A percentile compares a stretch with the other conserved stretches of the same genome.
Evolutionary conservation across 257 asterid genomes (phyloP).

Genomic region (Datura wrightii): DNA sequence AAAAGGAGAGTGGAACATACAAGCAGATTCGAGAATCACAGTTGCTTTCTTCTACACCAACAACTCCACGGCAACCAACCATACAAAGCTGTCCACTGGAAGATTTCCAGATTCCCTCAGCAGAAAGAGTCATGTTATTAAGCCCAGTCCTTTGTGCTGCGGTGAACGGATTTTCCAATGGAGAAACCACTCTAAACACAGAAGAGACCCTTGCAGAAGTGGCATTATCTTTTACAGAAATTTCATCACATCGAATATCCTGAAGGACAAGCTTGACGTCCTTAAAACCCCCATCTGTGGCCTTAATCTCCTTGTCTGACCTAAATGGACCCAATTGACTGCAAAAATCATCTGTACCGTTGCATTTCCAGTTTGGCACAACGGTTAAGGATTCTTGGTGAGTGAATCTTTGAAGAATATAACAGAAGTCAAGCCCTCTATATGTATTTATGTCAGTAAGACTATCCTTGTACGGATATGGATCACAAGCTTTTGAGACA

Average conservation of each 20-base stretch:
- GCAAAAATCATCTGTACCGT: slow-evolving; percentile 70
- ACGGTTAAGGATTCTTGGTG: slow-evolving; percentile 61
- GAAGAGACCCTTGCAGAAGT: slow-evolving; percentile 61
- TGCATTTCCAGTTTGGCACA: slow-evolving; percentile 83
- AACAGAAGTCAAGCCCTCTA: slow-evolving; percentile 76
- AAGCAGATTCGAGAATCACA: slow-evolving; percentile 73
- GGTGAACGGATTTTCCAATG: slow-evolving; percentile 66
- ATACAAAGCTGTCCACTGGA: slow-evolving; percentile 91
- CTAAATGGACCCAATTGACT: slow-evolving; percentile 78
- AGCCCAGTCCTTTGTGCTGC: slow-evolving; percentile 79
- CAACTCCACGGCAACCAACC: slow-evolving; percentile 67
- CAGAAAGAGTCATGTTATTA: slow-evolving; percentile 69
- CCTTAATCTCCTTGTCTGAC: slow-evolving; percentile 59
- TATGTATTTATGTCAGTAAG: slow-evolving; percentile 56
- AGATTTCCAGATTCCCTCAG: slow-evolving; percentile 88
- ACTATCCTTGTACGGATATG: slow-evolving; percentile 64
- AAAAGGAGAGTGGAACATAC: slow-evolving; percentile 73
- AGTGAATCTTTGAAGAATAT: slow-evolving; percentile 66
- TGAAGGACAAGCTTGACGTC: slow-evolving; percentile 75
- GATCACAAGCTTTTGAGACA: slow-evolving; percentile 78
- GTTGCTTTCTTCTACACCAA: slow-evolving; percentile 39
- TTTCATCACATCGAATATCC: slow-evolving; percentile 66
- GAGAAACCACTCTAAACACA: slow-evolving; percentile 77
- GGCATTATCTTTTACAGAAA: slow-evolving; percentile 39
- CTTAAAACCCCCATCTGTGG: slow-evolving; percentile 73